These are phyloP conservation scores for Cyamopsis tetragonoloba DNA, from an alignment of 306 rosid species.

Conservation along the genomic window DNA sequence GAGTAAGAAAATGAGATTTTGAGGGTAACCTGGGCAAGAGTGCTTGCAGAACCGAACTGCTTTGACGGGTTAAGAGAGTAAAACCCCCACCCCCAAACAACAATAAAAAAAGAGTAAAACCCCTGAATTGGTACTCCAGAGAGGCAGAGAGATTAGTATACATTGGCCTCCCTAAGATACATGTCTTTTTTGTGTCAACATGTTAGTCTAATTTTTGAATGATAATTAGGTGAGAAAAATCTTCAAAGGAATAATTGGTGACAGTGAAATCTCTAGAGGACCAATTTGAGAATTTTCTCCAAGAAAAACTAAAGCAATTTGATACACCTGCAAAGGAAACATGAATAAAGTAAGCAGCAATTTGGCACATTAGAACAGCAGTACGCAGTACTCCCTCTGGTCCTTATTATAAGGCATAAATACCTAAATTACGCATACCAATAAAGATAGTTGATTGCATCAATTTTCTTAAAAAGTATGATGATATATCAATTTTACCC, in stretches of 20 bases:
- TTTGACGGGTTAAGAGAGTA: constrained; percentile 28
- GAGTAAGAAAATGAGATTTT: constrained; percentile 22
- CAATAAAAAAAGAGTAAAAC: too few relatives aligned
- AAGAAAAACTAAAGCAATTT: constrained; percentile 28
- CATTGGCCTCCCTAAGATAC: background rate
- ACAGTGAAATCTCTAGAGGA: background rate
- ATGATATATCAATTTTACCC: too few relatives aligned
- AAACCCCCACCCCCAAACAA: too few relatives aligned
- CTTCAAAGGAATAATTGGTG: background rate
- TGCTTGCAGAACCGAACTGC: constrained; percentile 36
- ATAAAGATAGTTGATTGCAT: too few relatives aligned
- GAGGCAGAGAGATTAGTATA: background rate
- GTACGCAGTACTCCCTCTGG: too few relatives aligned
- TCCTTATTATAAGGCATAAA: too few relatives aligned
- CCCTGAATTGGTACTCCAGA: background rate
- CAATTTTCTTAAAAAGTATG: too few relatives aligned
- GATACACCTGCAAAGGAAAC: constrained; percentile 39
- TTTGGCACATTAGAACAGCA: constrained; percentile 5
- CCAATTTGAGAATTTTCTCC: background rate
- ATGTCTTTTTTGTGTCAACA: background rate
- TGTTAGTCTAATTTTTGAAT: background rate
- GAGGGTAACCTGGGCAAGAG: constrained; percentile 44
- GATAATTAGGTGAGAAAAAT: background rate
- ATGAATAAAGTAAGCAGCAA: constrained; percentile 6
- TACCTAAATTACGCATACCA: too few relatives aligned